Base-by-base conservation (phyloP, 169 alveolate genomes). In the Miamiensis avidus region DNA sequence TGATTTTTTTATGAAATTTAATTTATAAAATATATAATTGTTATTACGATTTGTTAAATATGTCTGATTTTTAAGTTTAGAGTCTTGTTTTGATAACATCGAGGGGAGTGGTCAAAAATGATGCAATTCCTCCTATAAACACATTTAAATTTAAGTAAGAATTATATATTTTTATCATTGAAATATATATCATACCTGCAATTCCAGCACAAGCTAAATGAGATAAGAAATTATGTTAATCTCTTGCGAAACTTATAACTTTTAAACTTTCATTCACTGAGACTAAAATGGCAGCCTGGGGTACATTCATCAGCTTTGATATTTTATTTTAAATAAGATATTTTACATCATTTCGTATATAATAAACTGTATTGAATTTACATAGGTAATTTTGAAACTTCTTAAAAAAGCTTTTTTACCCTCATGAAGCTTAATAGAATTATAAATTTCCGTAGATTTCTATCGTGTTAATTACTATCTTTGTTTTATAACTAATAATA, bases 61-160 rank as follows among this genome's bases (percentile, higher is more conserved):
- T 0, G 15, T 49, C 69, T 4, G 20, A 49, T 49, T 95, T 96
- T 91, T 98, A 98, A 20, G 99, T 98, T 88, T 99, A 98, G 83
- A 99, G 94, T 76, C 98, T 89, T 27, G 99, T 99, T 89, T 99
- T 99, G 74, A 99, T 91, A 29, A 98, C 99, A 89, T 99, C 99
- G 28, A 99, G 90, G 1, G 99, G 99, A 76, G 95, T 98, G 0
- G 99, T 98, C 31, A 97, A 85, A 29, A 95, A 92, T 26, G 98
- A 99, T 64, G 99, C 99, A 31, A 97, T 83, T 77, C 98, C 99
- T 20, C 99, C 83, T 78, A 74, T 74, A 31, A 27, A 0, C 34
- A 1, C 28, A 31, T n/a, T n/a, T n/a, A n/a, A n/a, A n/a, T n/a
- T n/a, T n/a, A n/a, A 31, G 32, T 31, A 29, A 28, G 15, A 20